phyloP scores from a whole-genome alignment of 805 yeast genomes.

The Monosporozyma aquatica region DNA sequence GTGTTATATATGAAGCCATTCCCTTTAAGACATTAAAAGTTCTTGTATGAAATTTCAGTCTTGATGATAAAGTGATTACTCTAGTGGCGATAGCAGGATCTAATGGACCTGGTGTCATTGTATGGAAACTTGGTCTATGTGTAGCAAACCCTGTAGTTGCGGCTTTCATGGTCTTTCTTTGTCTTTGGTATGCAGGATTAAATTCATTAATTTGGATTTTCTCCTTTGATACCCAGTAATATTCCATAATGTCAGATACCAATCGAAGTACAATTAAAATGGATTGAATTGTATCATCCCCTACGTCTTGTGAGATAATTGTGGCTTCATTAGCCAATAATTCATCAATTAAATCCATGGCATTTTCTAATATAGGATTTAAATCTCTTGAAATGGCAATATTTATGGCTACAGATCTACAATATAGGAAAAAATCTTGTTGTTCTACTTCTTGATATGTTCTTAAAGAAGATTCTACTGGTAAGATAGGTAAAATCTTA shows the following conservation, averaged over 20 bases:
- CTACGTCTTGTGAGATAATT: slow-evolving; percentile 5
- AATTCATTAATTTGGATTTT: slow-evolving; percentile 12
- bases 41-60: slow-evolving; percentile 25
- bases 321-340: slow-evolving; percentile 6
- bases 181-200: slow-evolving; percentile 13
- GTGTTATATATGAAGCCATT: slow-evolving; percentile 9
- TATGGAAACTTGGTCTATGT: slow-evolving; percentile 28
- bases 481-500: slow-evolving; percentile 13
- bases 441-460: slow-evolving; percentile 15
- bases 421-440: slow-evolving; percentile 8
- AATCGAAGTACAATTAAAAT: slow-evolving; percentile 32
- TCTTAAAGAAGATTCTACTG: slow-evolving; percentile 8
- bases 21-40: slow-evolving; percentile 25
- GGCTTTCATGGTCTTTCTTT: slow-evolving; percentile 16
- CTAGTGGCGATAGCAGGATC: slow-evolving; percentile 14
- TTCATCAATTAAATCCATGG: slow-evolving; percentile 6
- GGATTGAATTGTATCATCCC: slow-evolving; percentile 20
- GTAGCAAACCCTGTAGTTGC: slow-evolving; percentile 29
- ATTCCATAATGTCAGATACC: slow-evolving; percentile 32
- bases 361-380: slow-evolving; percentile 9
- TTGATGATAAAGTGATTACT: slow-evolving; percentile 21
- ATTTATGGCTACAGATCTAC: slow-evolving; percentile 10
- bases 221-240: slow-evolving; percentile 29
- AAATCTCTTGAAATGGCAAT: slow-evolving; percentile 9
- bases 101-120: slow-evolving; percentile 26